A percentile compares a stretch with the other conserved stretches of the same genome.
phyloP scores from a whole-genome alignment of 306 rosid genomes.

The Canavalia ensiformis region DNA sequence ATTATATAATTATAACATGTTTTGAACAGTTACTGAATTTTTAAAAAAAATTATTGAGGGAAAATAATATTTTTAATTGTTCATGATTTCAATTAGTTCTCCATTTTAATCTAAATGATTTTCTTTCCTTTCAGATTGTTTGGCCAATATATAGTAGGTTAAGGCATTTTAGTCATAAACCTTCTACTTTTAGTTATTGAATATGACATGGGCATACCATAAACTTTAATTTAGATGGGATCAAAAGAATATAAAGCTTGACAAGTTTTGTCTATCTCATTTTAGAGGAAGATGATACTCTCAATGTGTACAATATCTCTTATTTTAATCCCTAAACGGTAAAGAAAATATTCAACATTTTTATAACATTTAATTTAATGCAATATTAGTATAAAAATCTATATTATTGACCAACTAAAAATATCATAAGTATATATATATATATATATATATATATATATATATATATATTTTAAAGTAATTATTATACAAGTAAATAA shows the following conservation, averaged over 20 bases:
- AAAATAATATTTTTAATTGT: neutral
- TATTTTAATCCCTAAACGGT: no score
- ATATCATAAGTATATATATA: no score
- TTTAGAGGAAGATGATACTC: neutral
- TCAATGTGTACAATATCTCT: no score
- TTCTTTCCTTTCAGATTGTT: constrained; percentile 10
- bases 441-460: no score
- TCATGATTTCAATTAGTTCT: neutral
- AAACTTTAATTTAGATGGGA: constrained; percentile 13
- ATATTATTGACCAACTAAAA: no score
- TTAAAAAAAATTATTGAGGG: neutral
- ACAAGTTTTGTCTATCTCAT: neutral
- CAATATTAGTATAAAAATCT: no score
- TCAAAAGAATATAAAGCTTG: neutral
- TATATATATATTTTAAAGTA: no score
- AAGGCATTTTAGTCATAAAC: constrained; percentile 1
- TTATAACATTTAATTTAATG: no score
- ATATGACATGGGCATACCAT: constrained; percentile 4
- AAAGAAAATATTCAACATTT: no score
- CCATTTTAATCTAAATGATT: constrained; percentile 1
- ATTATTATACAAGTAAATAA: no score
- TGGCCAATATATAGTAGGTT: neutral
- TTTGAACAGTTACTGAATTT: neutral
- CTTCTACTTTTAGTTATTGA: neutral
- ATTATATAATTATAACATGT: neutral